Conservation (phyloP, 108 stramenopile genomes). For the Cyclotella choctawhatcheeana region DNA sequence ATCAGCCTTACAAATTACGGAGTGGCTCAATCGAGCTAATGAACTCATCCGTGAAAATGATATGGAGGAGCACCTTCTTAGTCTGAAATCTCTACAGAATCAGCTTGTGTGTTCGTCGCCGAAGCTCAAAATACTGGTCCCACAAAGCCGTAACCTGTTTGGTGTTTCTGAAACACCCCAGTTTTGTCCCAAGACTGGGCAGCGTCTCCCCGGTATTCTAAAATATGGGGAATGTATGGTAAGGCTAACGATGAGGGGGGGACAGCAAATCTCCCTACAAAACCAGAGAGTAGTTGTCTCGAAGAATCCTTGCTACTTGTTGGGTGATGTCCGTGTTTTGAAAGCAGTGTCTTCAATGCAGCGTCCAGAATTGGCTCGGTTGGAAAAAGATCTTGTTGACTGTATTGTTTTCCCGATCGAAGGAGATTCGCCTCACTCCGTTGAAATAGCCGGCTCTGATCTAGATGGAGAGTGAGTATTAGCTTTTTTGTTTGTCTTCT, state of each 20-base stretch:
- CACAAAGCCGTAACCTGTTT: not conserved
- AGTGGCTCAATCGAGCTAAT: not conserved
- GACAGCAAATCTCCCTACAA: not conserved
- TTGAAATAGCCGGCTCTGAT: slow-evolving; percentile 6
- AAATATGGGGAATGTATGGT: slow-evolving; percentile 10
- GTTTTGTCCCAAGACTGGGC: not conserved
- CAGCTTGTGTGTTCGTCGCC: not conserved
- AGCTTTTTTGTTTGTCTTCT: not conserved
- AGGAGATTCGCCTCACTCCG: not conserved
- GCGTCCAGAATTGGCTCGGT: not conserved
- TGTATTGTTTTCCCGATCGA: slow-evolving; percentile 4
- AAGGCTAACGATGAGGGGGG: slow-evolving; percentile 5
- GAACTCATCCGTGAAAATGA: slow-evolving; percentile 1
- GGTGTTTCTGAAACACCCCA: slow-evolving; percentile 1
- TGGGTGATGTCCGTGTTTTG: slow-evolving; percentile 1
- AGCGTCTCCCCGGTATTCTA: not conserved
- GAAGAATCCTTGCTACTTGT: slow-evolving; percentile 8
- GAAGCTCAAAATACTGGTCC: slow-evolving; percentile 3
- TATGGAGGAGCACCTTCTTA: not conserved
- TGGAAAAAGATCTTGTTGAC: slow-evolving; percentile 5
- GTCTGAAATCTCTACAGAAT: not conserved
- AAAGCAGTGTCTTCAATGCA: not conserved
- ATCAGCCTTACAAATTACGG: not conserved
- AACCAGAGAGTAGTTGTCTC: slow-evolving; percentile 8
- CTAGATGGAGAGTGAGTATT: slow-evolving; percentile 8